Evolutionary conservation across 495 filamentous ascomycete species (phyloP), one percentile per base, ranked within the genome.

Genomic region (Venustampulla echinocandica): DNA sequence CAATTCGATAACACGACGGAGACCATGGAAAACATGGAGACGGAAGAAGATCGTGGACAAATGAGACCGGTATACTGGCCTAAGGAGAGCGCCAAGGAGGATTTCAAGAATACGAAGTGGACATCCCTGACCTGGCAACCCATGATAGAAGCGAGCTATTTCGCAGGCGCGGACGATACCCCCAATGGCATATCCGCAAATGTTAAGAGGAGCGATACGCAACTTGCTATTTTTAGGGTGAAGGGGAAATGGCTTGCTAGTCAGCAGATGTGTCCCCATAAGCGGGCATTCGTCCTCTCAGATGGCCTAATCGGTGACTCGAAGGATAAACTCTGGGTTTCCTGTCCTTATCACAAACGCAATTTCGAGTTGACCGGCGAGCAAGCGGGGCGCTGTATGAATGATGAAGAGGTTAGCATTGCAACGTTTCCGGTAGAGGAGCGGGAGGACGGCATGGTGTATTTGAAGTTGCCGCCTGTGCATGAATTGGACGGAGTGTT

Each of bases 201-300:
- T 32, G 66, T 95, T 62, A 94, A 94, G 69, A 77, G 87, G 18
- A 86, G 87, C 10, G 89, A 95, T 61, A 95, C 89, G 0, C 90
- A 97, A 62, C 75, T 96, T 3, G 89, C 90, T 14, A 69, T 96
- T 47, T 96, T 92, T 76, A 87, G 88, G 59, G 72, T 96, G 51
- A 76, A 77, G 47, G 90, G 87, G 15, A 75, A 78, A 41, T 94
- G 77, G 66, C 92, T 90, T 60, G 85, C 87, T n/a, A 84, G 82
- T 13, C 90, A 97, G 72, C 89, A 97, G 62, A 97, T 97, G 90
- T 97, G 90, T 61, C 90, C 90, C 11, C 88, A 95, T 67, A 95
- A 95, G 66, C 85, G 90, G 21, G 80, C 90, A 0, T 96, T 97
- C 63, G 83, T 87, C 22, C 75, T 96, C 25, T 84, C 83, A 0